These are phyloP conservation scores for Trypanosoma avium DNA, from an alignment of 208 protist genomes.

Conservation along the genomic window DNA sequence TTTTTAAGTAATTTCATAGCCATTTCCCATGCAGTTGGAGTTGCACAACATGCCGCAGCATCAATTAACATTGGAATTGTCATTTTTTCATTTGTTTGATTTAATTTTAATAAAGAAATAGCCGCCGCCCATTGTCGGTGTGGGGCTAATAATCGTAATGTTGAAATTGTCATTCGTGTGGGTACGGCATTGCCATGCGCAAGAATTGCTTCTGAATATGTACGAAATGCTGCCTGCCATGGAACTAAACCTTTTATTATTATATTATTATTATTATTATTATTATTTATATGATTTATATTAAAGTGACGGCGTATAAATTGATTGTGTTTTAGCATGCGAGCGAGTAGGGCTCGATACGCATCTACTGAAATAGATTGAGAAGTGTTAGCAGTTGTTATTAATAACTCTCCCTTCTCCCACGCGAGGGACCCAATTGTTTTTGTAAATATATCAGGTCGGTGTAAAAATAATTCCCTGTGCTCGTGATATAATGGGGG, in stretches of 20 bases:
- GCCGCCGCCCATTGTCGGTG: slow-evolving; percentile 60
- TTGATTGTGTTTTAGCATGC: slow-evolving; percentile 82
- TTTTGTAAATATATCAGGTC: slow-evolving; percentile 74
- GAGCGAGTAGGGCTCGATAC: slow-evolving; percentile 72
- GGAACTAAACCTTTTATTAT: too few relatives aligned
- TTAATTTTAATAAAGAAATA: slow-evolving; percentile 53
- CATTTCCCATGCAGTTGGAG: slow-evolving; percentile 39
- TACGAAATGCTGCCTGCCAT: slow-evolving; percentile 62
- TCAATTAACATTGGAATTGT: slow-evolving; percentile 78
- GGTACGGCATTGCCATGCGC: slow-evolving; percentile 64
- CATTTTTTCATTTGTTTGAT: slow-evolving; percentile 61
- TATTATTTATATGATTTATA: too few relatives aligned
- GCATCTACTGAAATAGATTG: slow-evolving; percentile 53
- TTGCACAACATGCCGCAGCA: slow-evolving; percentile 67
- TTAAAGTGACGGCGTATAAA: slow-evolving; percentile 36
- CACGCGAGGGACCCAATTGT: slow-evolving; percentile 64
- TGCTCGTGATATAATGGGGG: slow-evolving; percentile 78
- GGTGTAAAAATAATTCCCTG: slow-evolving; percentile 66
- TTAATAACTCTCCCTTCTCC: slow-evolving; percentile 55
- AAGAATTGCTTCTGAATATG: slow-evolving; percentile 64
- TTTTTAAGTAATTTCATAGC: slow-evolving; percentile 59
- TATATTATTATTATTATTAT: too few relatives aligned
- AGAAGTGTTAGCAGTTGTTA: slow-evolving; percentile 75
- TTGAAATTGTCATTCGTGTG: slow-evolving; percentile 57
- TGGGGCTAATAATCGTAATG: slow-evolving; percentile 71